These are phyloP conservation scores for Tylopilus sp. DNA, from an alignment of 768 basidiomycete species.

Conservation along the genomic window DNA sequence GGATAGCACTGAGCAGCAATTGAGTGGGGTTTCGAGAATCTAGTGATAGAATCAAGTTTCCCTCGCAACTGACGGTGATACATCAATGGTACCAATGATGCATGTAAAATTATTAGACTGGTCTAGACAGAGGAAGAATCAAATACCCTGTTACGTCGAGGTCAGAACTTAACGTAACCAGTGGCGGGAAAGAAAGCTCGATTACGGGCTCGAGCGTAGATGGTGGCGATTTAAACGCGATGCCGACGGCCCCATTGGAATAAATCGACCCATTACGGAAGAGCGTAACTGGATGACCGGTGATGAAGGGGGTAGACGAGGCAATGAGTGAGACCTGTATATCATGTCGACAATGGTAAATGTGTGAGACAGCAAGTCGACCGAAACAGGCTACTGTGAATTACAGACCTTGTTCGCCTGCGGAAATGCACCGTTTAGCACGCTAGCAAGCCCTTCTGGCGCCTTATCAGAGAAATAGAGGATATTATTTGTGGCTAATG, in stretches of 20 bases:
- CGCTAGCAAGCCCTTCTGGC: constrained; percentile 51
- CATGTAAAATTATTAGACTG: constrained; percentile 1
- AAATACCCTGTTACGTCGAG: constrained; percentile 55
- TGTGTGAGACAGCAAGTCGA: constrained; percentile 2
- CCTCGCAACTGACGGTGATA: constrained; percentile 50
- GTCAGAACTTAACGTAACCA: constrained; percentile 39
- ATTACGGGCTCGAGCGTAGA: constrained; percentile 9
- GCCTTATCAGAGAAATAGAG: constrained; percentile 57
- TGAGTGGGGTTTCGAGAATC: constrained; percentile 57
- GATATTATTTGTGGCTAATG: constrained; percentile 26
- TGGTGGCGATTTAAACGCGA: constrained; percentile 40
- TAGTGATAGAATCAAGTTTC: constrained; percentile 65
- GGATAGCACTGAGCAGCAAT: constrained; percentile 54
- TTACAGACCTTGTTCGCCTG: constrained; percentile 46
- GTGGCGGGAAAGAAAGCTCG: constrained; percentile 35
- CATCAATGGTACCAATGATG: background rate
- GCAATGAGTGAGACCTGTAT: constrained; percentile 62
- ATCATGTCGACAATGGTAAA: background rate
- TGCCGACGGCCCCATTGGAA: constrained; percentile 66
- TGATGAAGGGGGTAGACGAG: constrained; percentile 76
- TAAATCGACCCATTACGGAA: constrained; percentile 53
- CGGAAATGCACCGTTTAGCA: constrained; percentile 40
- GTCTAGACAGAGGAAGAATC: background rate
- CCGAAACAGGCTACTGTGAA: background rate
- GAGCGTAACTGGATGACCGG: constrained; percentile 69